A percentile compares a stretch with the other conserved stretches of the same genome.
Conservation (phyloP, 2,329 filamentous ascomycete species). For the Hymenoscyphus salicellus region DNA sequence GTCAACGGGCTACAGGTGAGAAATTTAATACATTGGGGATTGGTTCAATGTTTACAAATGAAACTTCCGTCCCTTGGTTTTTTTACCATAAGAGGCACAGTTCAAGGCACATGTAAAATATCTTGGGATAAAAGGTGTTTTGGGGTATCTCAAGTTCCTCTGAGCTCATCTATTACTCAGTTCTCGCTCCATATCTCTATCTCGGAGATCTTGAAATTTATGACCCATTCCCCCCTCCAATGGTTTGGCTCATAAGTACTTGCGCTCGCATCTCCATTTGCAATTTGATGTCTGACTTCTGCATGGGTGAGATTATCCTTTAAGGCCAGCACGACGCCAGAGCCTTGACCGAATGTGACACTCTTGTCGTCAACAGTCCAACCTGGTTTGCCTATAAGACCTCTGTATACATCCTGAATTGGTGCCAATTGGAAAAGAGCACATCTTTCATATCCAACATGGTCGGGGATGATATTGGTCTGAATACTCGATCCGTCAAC, state of each 20-base stretch:
- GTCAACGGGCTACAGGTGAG: too few relatives aligned
- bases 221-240: not conserved
- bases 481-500: not conserved
- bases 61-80: too few relatives aligned
- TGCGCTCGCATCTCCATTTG: not conserved
- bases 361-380: conserved; percentile 5
- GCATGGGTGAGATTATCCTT: not conserved
- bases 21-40: too few relatives aligned
- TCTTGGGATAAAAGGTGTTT: too few relatives aligned
- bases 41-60: too few relatives aligned
- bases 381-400: not conserved
- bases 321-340: not conserved
- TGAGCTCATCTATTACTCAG: too few relatives aligned
- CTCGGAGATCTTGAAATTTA: not conserved
- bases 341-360: conserved; percentile 2
- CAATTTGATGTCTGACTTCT: not conserved
- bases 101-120: too few relatives aligned
- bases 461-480: not conserved
- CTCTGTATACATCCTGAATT: not conserved
- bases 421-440: conserved; percentile 2
- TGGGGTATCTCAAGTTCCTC: too few relatives aligned
- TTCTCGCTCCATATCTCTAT: conserved; percentile 1
- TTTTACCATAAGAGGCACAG: too few relatives aligned
- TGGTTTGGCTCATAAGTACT: not conserved
- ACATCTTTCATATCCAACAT: conserved; percentile 1